These are phyloP conservation scores for Crotalaria pallida DNA, from an alignment of 306 rosid species.

Conservation along the genomic window DNA sequence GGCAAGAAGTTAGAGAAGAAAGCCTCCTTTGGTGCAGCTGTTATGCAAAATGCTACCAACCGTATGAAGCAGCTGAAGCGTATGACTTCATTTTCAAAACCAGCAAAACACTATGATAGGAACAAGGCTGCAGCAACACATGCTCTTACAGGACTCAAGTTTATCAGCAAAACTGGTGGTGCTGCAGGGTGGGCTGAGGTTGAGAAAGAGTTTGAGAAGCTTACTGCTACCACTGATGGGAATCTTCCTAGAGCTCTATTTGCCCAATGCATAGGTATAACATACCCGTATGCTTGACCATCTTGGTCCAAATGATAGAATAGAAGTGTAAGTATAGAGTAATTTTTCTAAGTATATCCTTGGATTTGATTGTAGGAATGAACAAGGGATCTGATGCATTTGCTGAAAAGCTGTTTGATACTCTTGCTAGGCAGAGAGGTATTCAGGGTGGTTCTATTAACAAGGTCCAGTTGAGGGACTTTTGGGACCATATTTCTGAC, in stretches of 20 bases:
- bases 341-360: background rate
- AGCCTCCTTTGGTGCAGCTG: constrained; percentile 30
- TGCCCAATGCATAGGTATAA: constrained; percentile 55
- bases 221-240: constrained; percentile 44
- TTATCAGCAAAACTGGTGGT: constrained; percentile 38
- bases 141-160: constrained; percentile 55
- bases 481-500: constrained; percentile 61
- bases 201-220: constrained; percentile 39
- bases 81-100: constrained; percentile 42
- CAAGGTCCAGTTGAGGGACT: constrained; percentile 53
- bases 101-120: constrained; percentile 24
- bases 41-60: constrained; percentile 35
- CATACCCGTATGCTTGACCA: background rate
- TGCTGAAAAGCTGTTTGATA: constrained; percentile 54
- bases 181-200: constrained; percentile 47
- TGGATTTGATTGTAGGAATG: constrained; percentile 43
- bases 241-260: constrained; percentile 48
- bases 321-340: background rate
- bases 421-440: constrained; percentile 48
- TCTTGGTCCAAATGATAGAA: background rate
- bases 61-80: constrained; percentile 48
- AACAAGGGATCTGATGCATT: constrained; percentile 46
- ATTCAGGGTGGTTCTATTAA: constrained; percentile 40
- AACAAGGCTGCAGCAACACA: constrained; percentile 39
- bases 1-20: constrained; percentile 33